Base-by-base conservation (phyloP, 306 rosid genomes). In the Trichosanthes truncata region DNA sequence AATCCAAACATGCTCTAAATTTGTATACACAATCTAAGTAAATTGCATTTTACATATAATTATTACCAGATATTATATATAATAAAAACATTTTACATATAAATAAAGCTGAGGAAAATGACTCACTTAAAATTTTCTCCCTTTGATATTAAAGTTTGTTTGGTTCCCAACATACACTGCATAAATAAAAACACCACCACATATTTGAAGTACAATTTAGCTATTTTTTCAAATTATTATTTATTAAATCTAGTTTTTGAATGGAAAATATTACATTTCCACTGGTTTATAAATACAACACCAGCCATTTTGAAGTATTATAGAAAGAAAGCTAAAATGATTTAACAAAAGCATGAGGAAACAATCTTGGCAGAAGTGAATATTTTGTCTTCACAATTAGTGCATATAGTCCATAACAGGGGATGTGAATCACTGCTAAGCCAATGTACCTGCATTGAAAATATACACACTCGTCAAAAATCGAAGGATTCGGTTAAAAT, bases 371-470 rank as follows among this genome's bases (percentile, higher is more conserved):
- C 57, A 92, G 85, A 85, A 89, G 20, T 17, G 82, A 75, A 46
- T 89, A 25, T 83, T 94, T 92, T 3, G 89, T 87, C 75, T 84
- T 89, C 62, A 87, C 87, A 46, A 89, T 85, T 56, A 92, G 83
- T 14, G 87, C 89, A 81, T 84, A 94, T 20, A 89, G 6, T 43
- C 91, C 94, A 55, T 94, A 92, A 77, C 93, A 88, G 45, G 96
- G 98, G 78, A 94, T 78, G 89, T 92, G 98, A 76, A 86, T 10
- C 83, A 80, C 31, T 3, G 96, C 97, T 87, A 89, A 67, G 79
- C 85, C 66, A 48, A 90, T 76, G 69, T 94, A 94, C 98, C 98
- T 94, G 87, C 7, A 49, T 10, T 1, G 14, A 20, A 76, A 35
- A 60, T 76, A 9, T 26, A 29, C 40, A 9, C 36, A 59, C 21